Conservation (phyloP, 345 rosid genomes). For the Lepidium aucheri region DNA sequence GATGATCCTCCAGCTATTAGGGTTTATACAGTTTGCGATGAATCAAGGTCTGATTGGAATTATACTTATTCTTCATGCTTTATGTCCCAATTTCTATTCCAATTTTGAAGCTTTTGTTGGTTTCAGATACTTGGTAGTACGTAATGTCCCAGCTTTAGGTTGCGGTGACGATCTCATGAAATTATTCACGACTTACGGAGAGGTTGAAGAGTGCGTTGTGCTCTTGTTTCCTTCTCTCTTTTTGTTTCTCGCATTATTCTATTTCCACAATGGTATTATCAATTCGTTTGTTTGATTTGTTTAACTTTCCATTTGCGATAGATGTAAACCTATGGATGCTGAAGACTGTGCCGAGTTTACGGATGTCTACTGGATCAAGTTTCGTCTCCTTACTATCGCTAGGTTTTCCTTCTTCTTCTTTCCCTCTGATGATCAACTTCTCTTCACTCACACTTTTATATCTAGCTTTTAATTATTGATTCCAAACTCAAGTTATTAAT, state of each 20-base stretch:
- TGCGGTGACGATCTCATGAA: conserved; percentile 79
- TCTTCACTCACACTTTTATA: neutral
- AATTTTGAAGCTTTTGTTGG: neutral
- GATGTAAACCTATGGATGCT: conserved; percentile 89
- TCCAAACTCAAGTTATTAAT: neutral
- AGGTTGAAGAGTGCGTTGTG: conserved; percentile 65
- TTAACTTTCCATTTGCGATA: too few relatives aligned
- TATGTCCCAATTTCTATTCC: neutral
- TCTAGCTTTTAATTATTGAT: neutral
- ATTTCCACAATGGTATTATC: neutral
- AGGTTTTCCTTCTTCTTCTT: conserved; percentile 35
- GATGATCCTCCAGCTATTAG: conserved; percentile 65
- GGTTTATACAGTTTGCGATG: conserved; percentile 83
- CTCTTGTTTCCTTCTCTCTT: neutral
- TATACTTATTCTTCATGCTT: neutral
- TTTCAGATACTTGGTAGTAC: conserved; percentile 64
- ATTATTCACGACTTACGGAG: conserved; percentile 66
- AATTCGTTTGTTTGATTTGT: neutral
- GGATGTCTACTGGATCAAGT: conserved; percentile 82
- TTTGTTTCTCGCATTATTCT: neutral
- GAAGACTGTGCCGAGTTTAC: conserved; percentile 77
- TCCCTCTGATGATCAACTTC: neutral
- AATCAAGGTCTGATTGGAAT: conserved; percentile 43
- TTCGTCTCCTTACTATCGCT: conserved; percentile 53
- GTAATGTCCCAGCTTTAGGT: conserved; percentile 89